A percentile compares a stretch with the other conserved stretches of the same genome.
These are phyloP conservation scores for Orbilia quercus DNA, from an alignment of 2,329 filamentous ascomycete species.

Conservation along the genomic window DNA sequence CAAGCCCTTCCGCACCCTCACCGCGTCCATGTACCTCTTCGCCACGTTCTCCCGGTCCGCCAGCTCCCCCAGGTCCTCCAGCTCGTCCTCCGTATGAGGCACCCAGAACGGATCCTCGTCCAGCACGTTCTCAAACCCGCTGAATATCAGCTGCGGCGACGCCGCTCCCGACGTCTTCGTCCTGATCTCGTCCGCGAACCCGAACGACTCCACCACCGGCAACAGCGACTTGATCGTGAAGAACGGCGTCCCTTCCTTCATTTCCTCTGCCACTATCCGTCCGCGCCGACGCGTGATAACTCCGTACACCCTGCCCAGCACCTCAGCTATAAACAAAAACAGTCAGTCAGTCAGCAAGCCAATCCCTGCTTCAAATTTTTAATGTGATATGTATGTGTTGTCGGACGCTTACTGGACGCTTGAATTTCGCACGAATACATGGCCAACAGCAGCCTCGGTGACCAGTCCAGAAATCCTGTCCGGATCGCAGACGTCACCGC, in stretches of 20 bases:
- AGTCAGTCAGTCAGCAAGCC: conserved; percentile 45
- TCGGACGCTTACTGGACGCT: conserved; percentile 75
- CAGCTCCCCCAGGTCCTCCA: conserved; percentile 94
- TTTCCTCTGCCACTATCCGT: conserved; percentile 85
- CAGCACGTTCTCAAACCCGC: conserved; percentile 84
- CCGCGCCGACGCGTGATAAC: conserved; percentile 96
- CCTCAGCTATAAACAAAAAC: conserved; percentile 72
- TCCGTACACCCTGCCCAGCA: conserved; percentile 92
- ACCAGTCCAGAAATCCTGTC: conserved; percentile 93
- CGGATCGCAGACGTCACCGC: conserved; percentile 85
- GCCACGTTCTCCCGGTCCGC: conserved; percentile 96
- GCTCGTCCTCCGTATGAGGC: conserved; percentile 92
- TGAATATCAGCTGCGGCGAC: conserved; percentile 90
- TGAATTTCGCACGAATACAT: conserved; percentile 99
- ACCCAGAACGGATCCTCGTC: conserved; percentile 99
- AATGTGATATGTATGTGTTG: conserved; percentile 54
- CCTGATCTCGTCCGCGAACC: conserved; percentile 94
- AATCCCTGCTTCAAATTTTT: conserved; percentile 30
- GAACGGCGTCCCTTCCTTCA: conserved; percentile 95
- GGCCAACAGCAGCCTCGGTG: conserved; percentile 89
- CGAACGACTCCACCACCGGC: conserved; percentile 93
- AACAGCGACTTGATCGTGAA: conserved; percentile 91
- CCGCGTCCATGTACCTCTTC: conserved; percentile 92
- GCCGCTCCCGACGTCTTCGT: conserved; percentile 92
- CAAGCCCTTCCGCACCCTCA: conserved; percentile 86